Conservation (phyloP, 345 rosid genomes). For the Gossypium stocksii region DNA sequence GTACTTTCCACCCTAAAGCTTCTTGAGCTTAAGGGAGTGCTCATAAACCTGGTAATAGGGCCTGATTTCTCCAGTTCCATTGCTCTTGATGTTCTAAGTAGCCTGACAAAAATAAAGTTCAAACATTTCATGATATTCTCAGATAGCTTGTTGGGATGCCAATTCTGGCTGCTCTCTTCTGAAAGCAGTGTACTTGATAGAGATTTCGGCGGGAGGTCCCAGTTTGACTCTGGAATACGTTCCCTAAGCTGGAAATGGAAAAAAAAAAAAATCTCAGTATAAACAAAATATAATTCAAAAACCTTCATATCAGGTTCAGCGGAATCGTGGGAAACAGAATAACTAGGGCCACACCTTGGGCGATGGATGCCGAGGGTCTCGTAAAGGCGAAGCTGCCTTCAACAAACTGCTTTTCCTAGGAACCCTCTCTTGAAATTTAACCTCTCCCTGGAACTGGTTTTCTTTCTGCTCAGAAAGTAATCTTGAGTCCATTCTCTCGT, state of each 20-base stretch:
- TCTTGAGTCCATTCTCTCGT: slow-evolving; percentile 36
- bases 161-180: slow-evolving; percentile 60
- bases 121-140: slow-evolving; percentile 84
- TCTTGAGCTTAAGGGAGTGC: slow-evolving; percentile 53
- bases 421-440: slow-evolving; percentile 42
- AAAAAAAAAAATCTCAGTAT: background rate
- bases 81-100: slow-evolving; percentile 79
- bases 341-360: slow-evolving; percentile 45
- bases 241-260: slow-evolving; percentile 45
- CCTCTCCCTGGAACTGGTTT: slow-evolving; percentile 36
- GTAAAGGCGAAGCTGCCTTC: slow-evolving; percentile 60
- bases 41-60: slow-evolving; percentile 54
- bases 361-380: slow-evolving; percentile 62
- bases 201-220: slow-evolving; percentile 53
- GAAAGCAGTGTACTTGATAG: slow-evolving; percentile 40
- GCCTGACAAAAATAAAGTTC: slow-evolving; percentile 66
- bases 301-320: background rate
- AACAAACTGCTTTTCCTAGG: slow-evolving; percentile 40
- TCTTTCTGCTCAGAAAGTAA: slow-evolving; percentile 39
- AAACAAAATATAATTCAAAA: background rate
- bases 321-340: background rate
- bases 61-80: slow-evolving; percentile 75
- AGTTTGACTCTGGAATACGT: slow-evolving; percentile 36
- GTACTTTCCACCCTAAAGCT: slow-evolving; percentile 64
- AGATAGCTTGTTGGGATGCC: slow-evolving; percentile 83